phyloP scores from a whole-genome alignment of 2,329 filamentous ascomycete genomes.

The Ceratocystis papillata region DNA sequence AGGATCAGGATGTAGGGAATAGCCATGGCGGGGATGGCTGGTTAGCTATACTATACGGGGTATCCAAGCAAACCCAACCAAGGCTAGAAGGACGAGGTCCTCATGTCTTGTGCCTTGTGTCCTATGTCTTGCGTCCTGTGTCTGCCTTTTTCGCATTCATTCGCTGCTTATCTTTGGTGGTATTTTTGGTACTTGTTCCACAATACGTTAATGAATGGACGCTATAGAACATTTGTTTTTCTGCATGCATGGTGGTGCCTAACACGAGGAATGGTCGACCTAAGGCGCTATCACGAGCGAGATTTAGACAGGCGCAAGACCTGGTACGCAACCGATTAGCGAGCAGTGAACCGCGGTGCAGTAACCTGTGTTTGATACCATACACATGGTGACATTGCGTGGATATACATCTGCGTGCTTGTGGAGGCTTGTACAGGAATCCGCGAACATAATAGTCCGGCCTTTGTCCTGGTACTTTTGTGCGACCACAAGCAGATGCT shows the following conservation, averaged over 20 bases:
- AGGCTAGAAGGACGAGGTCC: too few species aligned
- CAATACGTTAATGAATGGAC: conserved; percentile 1
- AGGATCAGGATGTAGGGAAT: too few species aligned
- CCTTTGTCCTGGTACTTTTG: background rate
- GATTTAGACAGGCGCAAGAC: background rate
- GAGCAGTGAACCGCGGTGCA: background rate
- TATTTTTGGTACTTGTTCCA: background rate
- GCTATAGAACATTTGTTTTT: conserved; percentile 1
- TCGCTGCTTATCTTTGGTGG: background rate
- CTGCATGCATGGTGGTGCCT: background rate
- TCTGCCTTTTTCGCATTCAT: too few species aligned
- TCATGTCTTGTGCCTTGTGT: too few species aligned
- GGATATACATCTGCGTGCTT: background rate
- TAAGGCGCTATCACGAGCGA: background rate
- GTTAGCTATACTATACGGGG: too few species aligned
- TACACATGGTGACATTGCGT: background rate
- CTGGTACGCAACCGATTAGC: background rate
- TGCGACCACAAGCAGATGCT: background rate
- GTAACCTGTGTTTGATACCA: background rate
- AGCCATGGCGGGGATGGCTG: too few species aligned
- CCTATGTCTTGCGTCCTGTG: too few species aligned
- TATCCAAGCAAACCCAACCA: too few species aligned
- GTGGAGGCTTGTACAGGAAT: background rate
- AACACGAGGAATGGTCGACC: background rate
- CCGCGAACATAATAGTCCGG: background rate